Evolutionary conservation across 345 rosid genomes (phyloP).

Genomic region (Triadica sebifera): DNA sequence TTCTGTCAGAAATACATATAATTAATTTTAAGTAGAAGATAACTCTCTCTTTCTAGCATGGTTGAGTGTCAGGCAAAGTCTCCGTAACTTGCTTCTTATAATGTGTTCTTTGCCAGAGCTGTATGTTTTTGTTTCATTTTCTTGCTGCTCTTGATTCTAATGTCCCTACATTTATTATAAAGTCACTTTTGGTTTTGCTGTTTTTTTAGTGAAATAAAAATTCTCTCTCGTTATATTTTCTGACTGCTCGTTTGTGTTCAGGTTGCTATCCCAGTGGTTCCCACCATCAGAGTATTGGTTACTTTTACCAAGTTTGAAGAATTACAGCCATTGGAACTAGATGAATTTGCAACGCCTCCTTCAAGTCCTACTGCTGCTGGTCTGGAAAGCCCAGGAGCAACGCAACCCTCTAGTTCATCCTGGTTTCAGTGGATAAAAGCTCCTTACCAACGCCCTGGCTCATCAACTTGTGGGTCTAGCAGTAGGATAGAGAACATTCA

Average conservation of each 20-base stretch:
- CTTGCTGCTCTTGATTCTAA: neutral
- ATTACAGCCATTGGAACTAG: constrained; percentile 64
- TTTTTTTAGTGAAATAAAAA: too few relatives aligned
- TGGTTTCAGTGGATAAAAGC: constrained; percentile 97
- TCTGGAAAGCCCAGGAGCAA: constrained; percentile 58
- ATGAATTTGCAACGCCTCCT: constrained; percentile 87
- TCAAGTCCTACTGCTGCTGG: constrained; percentile 69
- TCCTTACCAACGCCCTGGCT: constrained; percentile 56
- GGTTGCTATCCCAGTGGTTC: constrained; percentile 98
- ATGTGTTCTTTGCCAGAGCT: too few relatives aligned
- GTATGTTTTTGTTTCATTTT: too few relatives aligned
- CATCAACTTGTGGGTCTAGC: constrained; percentile 44
- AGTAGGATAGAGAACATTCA: constrained; percentile 54
- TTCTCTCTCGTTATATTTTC: too few relatives aligned
- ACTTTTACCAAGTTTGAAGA: constrained; percentile 95
- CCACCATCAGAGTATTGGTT: constrained; percentile 82
- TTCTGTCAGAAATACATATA: too few relatives aligned
- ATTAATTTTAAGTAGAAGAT: too few relatives aligned
- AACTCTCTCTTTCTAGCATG: too few relatives aligned
- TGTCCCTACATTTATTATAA: neutral
- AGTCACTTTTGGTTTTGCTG: neutral
- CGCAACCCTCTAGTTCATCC: constrained; percentile 51
- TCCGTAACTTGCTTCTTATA: too few relatives aligned
- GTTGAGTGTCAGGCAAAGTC: too few relatives aligned
- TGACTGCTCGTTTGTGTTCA: constrained; percentile 19